phyloP scores from a whole-genome alignment of 768 basidiomycete species.

The Mycena venus region DNA sequence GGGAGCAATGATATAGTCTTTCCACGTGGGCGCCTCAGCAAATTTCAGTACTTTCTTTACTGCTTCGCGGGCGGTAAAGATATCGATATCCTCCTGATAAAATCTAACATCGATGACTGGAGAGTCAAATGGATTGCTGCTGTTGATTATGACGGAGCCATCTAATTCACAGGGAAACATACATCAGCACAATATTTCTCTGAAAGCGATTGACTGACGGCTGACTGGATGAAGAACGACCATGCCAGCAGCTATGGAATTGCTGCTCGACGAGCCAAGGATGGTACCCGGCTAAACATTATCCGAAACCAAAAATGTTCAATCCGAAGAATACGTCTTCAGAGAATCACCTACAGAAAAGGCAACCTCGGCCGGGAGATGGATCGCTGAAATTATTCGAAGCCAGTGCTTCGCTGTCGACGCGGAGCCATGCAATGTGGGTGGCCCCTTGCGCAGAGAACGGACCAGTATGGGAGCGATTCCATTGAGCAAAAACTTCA shows the following conservation, averaged over 20 bases:
- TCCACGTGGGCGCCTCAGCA: slow-evolving; percentile 31
- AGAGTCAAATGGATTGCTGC: slow-evolving; percentile 39
- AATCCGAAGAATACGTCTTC: too few relatives aligned
- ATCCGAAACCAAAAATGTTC: too few relatives aligned
- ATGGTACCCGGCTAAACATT: background rate
- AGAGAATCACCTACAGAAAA: background rate
- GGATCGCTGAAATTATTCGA: slow-evolving; percentile 33
- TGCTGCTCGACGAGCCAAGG: background rate
- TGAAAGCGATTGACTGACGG: too few relatives aligned
- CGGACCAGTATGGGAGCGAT: slow-evolving; percentile 38
- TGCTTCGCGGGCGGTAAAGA: slow-evolving; percentile 39
- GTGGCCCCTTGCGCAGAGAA: slow-evolving; percentile 31
- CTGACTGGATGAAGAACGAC: slow-evolving; percentile 3
- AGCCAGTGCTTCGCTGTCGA: slow-evolving; percentile 20
- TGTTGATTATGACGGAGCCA: slow-evolving; percentile 42
- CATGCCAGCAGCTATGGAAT: background rate
- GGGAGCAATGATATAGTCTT: background rate
- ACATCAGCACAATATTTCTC: too few relatives aligned
- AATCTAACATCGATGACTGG: slow-evolving; percentile 44
- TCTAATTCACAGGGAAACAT: slow-evolving; percentile 22
- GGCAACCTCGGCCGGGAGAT: slow-evolving; percentile 38
- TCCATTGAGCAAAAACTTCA: slow-evolving; percentile 37
- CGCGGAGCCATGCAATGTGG: slow-evolving; percentile 35
- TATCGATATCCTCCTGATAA: slow-evolving; percentile 23
- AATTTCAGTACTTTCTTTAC: slow-evolving; percentile 38